Base-by-base conservation (phyloP, 345 rosid genomes). In the Aurinia saxatilis region DNA sequence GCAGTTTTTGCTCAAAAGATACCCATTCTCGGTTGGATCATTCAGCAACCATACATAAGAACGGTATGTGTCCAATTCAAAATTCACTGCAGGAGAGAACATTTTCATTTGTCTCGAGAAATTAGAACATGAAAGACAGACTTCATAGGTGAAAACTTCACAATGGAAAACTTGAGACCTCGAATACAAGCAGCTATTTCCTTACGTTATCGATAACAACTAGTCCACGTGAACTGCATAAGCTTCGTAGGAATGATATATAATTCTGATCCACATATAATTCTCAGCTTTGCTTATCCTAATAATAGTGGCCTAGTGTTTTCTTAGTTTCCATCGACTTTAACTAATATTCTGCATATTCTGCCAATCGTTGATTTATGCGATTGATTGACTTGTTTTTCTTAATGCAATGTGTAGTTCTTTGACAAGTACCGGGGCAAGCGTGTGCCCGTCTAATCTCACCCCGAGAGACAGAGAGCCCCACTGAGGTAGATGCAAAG, bases 11-110 rank as follows among this genome's bases (percentile, higher is more conserved):
- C 83, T 17, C 95, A 90, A 73, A 90, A 74, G 90, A 93, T 93
- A 78, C 99, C 99, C 7, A 48, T 93, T 72, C 88, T 93, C 47
- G 89, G 99, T 60, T 93, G 99, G 99, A 54, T 90, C 13, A 64
- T 93, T 62, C 96, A 90, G 63, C 97, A 84, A 57, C 97, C 97
- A 49, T 82, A 64, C 67, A 62, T 90, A 49, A 84, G 91, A 93
- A 80, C 90, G 81, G 97, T 93, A 85, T 50, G 70, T 57, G 11
- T 33, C 66, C 12, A 3, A 25, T 30, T 25, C 37, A 46, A 34
- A 68, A 42, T 41, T 50, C 47, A 49, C 21, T 34, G 52, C 18
- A 29, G 29, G 29, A 1, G 11, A 69, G 10, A 18, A 37, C 8
- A 2, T 10, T 13, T 54, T 52, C n/a, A 53, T 13, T 15, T 55